Conservation (phyloP, 2,329 filamentous ascomycete genomes). For the Paecilomyces fulvus region DNA sequence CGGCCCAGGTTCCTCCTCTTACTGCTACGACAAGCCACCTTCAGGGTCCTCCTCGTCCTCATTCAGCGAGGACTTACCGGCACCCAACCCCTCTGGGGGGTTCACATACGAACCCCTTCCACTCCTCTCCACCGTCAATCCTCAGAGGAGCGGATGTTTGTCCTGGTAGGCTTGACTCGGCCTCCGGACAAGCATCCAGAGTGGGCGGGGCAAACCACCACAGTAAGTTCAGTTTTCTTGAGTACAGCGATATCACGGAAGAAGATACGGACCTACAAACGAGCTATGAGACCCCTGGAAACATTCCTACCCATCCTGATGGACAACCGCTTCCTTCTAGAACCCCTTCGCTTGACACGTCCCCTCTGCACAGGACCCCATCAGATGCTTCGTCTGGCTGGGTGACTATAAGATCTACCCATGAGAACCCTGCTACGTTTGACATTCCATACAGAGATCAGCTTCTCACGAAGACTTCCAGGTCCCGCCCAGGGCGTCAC, state of each 20-base stretch:
- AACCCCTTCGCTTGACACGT: background rate
- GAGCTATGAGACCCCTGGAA: background rate
- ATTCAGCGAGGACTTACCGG: background rate
- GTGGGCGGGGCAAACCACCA: background rate
- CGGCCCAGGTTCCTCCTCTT: background rate
- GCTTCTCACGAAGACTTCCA: background rate
- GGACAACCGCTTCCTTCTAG: background rate
- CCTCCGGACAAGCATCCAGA: background rate
- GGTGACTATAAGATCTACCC: background rate
- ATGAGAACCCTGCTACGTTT: background rate
- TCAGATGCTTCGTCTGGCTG: background rate
- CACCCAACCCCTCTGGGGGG: background rate
- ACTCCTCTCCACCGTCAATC: background rate
- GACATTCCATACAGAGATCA: background rate
- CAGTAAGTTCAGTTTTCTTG: background rate
- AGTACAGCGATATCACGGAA: background rate
- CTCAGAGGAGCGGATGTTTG: background rate
- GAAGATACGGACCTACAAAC: background rate
- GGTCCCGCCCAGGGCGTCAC: background rate
- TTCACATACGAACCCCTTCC: background rate
- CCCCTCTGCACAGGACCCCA: background rate
- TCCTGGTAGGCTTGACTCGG: background rate
- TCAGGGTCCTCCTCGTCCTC: background rate
- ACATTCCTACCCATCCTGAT: background rate
- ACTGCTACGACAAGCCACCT: background rate